Percentiles rank a stretch among this genome's conserved stretches.
phyloP scores from a whole-genome alignment of 2,329 filamentous ascomycete species.

The Stachybotrys chartarum region DNA sequence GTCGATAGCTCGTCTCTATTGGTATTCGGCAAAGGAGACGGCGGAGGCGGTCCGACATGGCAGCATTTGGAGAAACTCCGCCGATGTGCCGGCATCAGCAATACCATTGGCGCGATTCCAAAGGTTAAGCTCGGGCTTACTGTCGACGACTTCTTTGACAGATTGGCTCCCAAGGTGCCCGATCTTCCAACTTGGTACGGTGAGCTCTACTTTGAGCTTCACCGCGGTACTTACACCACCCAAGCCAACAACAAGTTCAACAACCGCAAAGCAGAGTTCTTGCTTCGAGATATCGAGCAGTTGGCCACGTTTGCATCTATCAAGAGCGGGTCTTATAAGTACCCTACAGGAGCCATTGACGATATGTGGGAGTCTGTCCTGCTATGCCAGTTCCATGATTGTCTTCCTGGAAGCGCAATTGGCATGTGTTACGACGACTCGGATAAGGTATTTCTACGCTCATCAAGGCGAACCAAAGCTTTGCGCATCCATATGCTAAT shows the following conservation, averaged over 20 bases:
- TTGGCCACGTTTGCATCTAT: constrained; percentile 81
- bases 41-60: constrained; percentile 90
- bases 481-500: neutral
- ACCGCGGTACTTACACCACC: constrained; percentile 94
- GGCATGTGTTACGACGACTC: constrained; percentile 99
- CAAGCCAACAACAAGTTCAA: constrained; percentile 96
- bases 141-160: constrained; percentile 91
- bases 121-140: constrained; percentile 83
- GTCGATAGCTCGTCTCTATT: constrained; percentile 85
- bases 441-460: constrained; percentile 50
- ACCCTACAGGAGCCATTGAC: constrained; percentile 91
- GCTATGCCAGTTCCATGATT: constrained; percentile 96
- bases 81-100: constrained; percentile 83
- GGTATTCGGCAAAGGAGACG: constrained; percentile 94
- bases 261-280: constrained; percentile 77
- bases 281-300: constrained; percentile 83
- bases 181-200: constrained; percentile 94
- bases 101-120: constrained; percentile 72
- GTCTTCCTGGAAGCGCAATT: constrained; percentile 87
- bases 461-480: neutral
- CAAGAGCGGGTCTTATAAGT: constrained; percentile 66
- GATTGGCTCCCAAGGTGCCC: constrained; percentile 69
- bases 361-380: constrained; percentile 91
- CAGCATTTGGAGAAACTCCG: constrained; percentile 92
- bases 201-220: constrained; percentile 95